Conservation (phyloP, 2,329 filamentous ascomycete species). For the Fusarium sp. region DNA sequence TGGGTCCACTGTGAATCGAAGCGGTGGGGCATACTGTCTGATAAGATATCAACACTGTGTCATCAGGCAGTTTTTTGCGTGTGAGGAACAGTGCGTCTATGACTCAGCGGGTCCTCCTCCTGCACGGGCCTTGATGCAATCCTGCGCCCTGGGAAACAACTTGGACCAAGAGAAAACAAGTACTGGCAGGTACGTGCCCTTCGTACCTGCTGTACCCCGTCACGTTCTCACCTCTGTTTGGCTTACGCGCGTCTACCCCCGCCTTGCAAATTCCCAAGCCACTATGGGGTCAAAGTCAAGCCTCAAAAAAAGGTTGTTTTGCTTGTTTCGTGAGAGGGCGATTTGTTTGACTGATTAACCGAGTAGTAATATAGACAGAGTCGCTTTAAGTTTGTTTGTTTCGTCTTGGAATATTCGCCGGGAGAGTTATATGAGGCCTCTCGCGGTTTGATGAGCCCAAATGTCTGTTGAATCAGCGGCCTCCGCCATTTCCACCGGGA, state of each 20-base stretch:
- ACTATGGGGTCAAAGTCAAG: conserved; percentile 30
- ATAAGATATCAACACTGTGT: conserved; percentile 1
- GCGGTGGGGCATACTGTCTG: conserved; percentile 1
- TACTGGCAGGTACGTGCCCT: conserved; percentile 38
- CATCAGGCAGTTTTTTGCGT: fast-evolving
- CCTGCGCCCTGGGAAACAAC: conserved; percentile 23
- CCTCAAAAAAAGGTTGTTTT: conserved; percentile 6
- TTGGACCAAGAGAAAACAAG: conserved; percentile 28
- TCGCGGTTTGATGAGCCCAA: not conserved
- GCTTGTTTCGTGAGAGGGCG: not conserved
- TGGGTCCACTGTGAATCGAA: conserved; percentile 20
- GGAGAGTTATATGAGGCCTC: not conserved
- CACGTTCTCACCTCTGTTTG: conserved; percentile 24
- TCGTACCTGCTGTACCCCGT: conserved; percentile 20
- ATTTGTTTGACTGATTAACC: not conserved
- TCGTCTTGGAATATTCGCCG: not conserved
- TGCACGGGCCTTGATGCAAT: conserved; percentile 12
- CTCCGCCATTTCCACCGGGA: not conserved
- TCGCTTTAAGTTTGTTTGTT: not conserved
- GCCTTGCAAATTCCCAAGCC: conserved; percentile 27
- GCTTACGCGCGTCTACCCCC: conserved; percentile 4
- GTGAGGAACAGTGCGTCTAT: conserved; percentile 10
- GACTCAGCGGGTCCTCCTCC: not conserved
- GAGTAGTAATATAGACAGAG: not conserved
- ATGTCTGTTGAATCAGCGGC: not conserved